Evolutionary conservation across 805 yeast genomes (phyloP).

Genomic region (Saccharomyces paradoxus): DNA sequence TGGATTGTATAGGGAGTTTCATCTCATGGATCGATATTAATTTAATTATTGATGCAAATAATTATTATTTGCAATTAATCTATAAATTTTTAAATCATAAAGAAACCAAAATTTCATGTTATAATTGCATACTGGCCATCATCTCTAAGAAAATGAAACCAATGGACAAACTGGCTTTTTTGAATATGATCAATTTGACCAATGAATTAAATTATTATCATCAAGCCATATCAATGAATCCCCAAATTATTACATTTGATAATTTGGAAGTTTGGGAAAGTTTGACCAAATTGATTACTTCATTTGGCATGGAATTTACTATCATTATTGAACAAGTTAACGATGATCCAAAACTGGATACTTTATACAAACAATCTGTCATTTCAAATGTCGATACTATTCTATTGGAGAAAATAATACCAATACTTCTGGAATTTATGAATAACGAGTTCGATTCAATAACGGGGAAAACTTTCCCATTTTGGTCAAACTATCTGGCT

Average conservation of each 20-base stretch:
- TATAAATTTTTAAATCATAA: slow-evolving; percentile 47
- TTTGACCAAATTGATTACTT: slow-evolving; percentile 63
- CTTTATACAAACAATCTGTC: slow-evolving; percentile 30
- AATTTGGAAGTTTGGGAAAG: slow-evolving; percentile 68
- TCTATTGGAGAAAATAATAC: slow-evolving; percentile 53
- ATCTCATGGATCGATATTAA: slow-evolving; percentile 89
- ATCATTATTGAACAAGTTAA: slow-evolving; percentile 53
- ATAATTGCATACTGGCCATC: slow-evolving; percentile 45
- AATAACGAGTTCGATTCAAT: slow-evolving; percentile 85
- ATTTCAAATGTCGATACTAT: slow-evolving; percentile 38
- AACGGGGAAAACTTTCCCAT: slow-evolving; percentile 72
- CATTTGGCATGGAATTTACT: slow-evolving; percentile 70
- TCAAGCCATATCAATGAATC: background rate
- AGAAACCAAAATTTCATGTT: slow-evolving; percentile 49
- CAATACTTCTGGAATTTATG: slow-evolving; percentile 61
- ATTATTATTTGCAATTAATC: slow-evolving; percentile 46
- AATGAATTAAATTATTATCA: slow-evolving; percentile 28
- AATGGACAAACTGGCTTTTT: slow-evolving; percentile 50
- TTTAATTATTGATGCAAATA: slow-evolving; percentile 49
- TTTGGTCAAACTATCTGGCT: slow-evolving; percentile 64
- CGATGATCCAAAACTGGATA: slow-evolving; percentile 20
- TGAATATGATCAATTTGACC: slow-evolving; percentile 61
- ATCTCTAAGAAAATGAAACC: slow-evolving; percentile 75
- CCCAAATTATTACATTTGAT: slow-evolving; percentile 7
- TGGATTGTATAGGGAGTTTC: slow-evolving; percentile 68